Evolutionary conservation across 306 rosid genomes (phyloP), one percentile per base, ranked within the genome.

Genomic region (Crotalaria pallida): DNA sequence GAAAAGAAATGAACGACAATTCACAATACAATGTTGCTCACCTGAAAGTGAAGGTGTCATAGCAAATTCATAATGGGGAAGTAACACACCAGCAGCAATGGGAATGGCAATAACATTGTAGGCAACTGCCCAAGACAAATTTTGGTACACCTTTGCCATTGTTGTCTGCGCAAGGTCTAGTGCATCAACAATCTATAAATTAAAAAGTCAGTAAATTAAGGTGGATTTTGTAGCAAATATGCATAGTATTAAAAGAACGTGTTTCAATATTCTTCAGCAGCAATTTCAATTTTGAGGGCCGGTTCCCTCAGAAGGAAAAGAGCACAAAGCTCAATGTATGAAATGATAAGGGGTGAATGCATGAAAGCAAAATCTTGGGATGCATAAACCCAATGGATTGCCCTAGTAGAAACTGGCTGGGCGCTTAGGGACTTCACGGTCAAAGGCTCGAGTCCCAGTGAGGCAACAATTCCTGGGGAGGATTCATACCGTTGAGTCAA

Each of bases 41-140:
- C 98, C 98, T 23, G 98, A 94, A 76, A 94, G 96, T 61, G 98
- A 90, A 40, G 98, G 98, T 40, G 97, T 90, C 98, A 94, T 94
- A 56, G 97, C 98, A 79, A 94, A 90, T 76, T 90, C 98, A 57
- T 72, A 90, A 1, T 74, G 86, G 61, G 98, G 98, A 81, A 93
- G 98, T 77, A 93, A 84, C 38, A 69, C 86, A 40, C 98, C 98
- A 5, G 97, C 96, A 11, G 97, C 97, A 16, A 93, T 82, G 71
- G 97, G 98, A 57, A 93, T 76, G 72, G 98, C 88, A 58, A 90
- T 71, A 33, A 58, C 77, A 72, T 94, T 94, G 77, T 94, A 94
- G 15, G 97, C 97, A 31, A 90, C 79, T 0, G 98, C 98, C 98
- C 98, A 94, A 45, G 95, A 87, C 75, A 94, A 83, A 79, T 94